Base-by-base conservation (phyloP, 2,329 filamentous ascomycete species). In the Colletotrichum sp. region DNA sequence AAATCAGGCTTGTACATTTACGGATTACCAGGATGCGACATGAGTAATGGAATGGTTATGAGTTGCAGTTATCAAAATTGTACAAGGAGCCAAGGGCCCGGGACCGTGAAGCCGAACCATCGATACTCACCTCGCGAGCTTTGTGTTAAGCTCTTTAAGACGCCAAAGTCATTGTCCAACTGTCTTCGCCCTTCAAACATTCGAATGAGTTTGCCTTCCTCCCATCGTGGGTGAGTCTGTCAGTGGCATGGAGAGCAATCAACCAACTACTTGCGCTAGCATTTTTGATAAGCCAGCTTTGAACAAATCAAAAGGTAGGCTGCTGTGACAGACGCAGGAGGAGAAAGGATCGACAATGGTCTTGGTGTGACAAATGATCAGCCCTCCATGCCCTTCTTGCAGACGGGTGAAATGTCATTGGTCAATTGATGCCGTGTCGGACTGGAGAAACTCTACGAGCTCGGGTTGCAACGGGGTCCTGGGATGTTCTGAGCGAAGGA, bases 41-140 rank as follows among this genome's bases (percentile, higher is more conserved):
- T 71, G 74, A 67, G 71, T 76, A 76, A 76, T 76, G 71, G 71
- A 69, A 76, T 67, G 48, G 59, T 76, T 76, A 74, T 71, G 74
- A 76, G 32, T 69, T 63, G 61, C 30, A 25, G 5, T 19, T 27
- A 67, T 34, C n/a, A 52, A 52, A 22, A 22, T 22, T 12, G 5
- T 1, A 13, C n/a, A 22, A 52, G 44, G 19, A 48, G 6, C 6
- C 3, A 52, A 13, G 11, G 39, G 19, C 19, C 19, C 39, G 0
- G 39, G 16, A 22, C 9, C 19, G 39, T 48, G 39, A 6, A 22
- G 44, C n/a, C 44, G 16, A 52, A 52, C 11, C 12, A 52, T 22
- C 12, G 44, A 22, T 5, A 13, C n/a, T 52, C 44, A 52, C 4
- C 44, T 22, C 11, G 44, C 44, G n/a, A 48, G 39, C 3, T 6